phyloP scores from a whole-genome alignment of 208 protist genomes.

The Trypanosoma boissoni region DNA sequence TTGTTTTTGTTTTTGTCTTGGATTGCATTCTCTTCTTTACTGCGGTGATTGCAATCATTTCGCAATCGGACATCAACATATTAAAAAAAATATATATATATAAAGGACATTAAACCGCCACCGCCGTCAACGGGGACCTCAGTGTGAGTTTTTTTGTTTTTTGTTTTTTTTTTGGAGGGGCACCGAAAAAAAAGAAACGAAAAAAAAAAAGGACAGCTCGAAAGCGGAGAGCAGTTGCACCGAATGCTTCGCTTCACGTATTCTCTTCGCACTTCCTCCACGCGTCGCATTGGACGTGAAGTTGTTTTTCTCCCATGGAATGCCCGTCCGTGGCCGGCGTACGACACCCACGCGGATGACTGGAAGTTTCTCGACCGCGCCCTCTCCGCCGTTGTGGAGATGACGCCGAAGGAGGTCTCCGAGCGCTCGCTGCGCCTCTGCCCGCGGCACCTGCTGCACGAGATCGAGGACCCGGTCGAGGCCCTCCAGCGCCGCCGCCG shows the following conservation, averaged over 20 bases:
- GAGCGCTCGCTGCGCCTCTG: slow-evolving; percentile 31
- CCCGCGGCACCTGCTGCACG: slow-evolving; percentile 44
- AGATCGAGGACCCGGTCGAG: slow-evolving; percentile 48
- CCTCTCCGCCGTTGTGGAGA: slow-evolving; percentile 36
- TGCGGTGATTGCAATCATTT: too few relatives aligned
- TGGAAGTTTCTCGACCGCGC: slow-evolving; percentile 62
- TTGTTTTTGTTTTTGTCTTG: too few relatives aligned
- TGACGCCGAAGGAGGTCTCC: slow-evolving; percentile 35
- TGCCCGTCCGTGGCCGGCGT: slow-evolving; percentile 48
- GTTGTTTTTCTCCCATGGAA: slow-evolving; percentile 59
- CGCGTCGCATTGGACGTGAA: neutral
- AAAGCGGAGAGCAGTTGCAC: neutral
- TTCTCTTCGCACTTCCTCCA: slow-evolving; percentile 5
- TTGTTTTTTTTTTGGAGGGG: neutral
- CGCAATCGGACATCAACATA: too few relatives aligned
- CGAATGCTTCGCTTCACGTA: neutral
- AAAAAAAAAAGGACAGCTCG: neutral
- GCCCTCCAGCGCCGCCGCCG: slow-evolving; percentile 23
- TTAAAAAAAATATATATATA: too few relatives aligned
- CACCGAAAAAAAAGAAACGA: neutral
- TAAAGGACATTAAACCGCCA: too few relatives aligned
- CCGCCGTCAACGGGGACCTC: neutral
- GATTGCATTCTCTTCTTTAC: too few relatives aligned
- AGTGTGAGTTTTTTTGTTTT: slow-evolving; percentile 2
- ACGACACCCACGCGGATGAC: slow-evolving; percentile 39